These are phyloP conservation scores for Cryomyces antarcticus DNA, from an alignment of 495 filamentous ascomycete genomes.

Conservation along the genomic window DNA sequence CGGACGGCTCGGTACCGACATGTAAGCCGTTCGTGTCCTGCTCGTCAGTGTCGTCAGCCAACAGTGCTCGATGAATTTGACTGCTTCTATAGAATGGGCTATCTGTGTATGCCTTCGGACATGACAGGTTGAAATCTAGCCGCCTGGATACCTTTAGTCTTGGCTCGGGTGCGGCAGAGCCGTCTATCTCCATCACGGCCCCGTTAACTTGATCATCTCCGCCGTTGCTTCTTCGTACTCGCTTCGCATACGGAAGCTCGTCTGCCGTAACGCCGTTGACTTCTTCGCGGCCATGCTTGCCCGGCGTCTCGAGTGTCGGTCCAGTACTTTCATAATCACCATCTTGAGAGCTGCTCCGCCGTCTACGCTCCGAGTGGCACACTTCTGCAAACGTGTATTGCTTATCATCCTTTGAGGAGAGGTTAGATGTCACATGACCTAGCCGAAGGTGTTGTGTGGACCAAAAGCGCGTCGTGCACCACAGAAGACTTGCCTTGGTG, in stretches of 20 bases:
- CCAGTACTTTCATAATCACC: neutral
- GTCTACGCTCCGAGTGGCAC: neutral
- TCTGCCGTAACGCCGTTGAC: constrained; percentile 3
- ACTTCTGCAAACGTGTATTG: neutral
- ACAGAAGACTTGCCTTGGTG: constrained; percentile 1
- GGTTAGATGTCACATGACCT: neutral
- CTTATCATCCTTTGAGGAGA: neutral
- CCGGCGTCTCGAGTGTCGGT: neutral
- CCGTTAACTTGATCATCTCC: constrained; percentile 11
- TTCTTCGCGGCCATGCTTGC: constrained; percentile 1
- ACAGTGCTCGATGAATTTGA: no score
- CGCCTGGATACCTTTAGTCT: constrained; percentile 1
- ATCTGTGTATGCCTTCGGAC: constrained; percentile 5
- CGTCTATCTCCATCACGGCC: constrained; percentile 18
- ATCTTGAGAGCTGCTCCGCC: neutral
- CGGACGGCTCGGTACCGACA: neutral
- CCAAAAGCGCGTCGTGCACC: neutral
- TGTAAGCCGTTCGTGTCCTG: neutral
- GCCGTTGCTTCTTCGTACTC: constrained; percentile 10
- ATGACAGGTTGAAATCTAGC: constrained; percentile 5
- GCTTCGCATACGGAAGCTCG: constrained; percentile 10
- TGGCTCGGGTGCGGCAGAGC: constrained; percentile 7
- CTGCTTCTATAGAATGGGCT: neutral
- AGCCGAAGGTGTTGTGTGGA: neutral
- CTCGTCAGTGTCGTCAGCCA: constrained; percentile 7